Base-by-base conservation (phyloP, 257 asterid species). In the Eucommia ulmoides region DNA sequence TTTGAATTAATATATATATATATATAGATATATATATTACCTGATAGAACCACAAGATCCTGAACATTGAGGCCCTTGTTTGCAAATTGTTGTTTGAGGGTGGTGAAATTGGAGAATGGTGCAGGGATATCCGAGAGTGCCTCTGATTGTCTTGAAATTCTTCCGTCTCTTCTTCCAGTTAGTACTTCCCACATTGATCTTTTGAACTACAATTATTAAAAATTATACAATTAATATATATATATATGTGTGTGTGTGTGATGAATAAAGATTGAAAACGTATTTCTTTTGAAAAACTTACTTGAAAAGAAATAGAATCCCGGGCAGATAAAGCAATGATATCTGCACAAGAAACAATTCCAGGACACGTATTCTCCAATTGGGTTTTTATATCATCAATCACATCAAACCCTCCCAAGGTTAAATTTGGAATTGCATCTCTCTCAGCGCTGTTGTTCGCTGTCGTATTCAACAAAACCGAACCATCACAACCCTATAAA, bases 21-120 rank as follows among this genome's bases (percentile, higher is more conserved):
- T n/a, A n/a, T n/a, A n/a, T n/a, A n/a, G n/a, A n/a, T n/a, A n/a
- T n/a, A n/a, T n/a, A n/a, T n/a, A n/a, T n/a, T 56, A 74, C 86
- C 87, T 54, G 79, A 77, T 60, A 74, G 65, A n/a, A 73, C 74
- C 21, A 78, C 82, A 7, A 71, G 74, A 55, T 71, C 80, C 2
- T 50, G 55, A 24, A 50, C 22, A 29, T 60, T 64, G 9, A 78
- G 60, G 20, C 33, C 23, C 47, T 74, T 78, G 21, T 55, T 24
- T 1, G 65, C 41, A 38, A 74, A 78, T 6, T 58, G 17, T 8
- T 20, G 53, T 14, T 21, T 22, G 54, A 77, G 81, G 16, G 64
- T 58, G 23, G 67, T 4, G 38, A 77, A 70, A 50, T 77, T 59
- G 19, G 74, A 71, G 17, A 56, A 67, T 19, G 81, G 65, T 1